Base-by-base conservation (phyloP, 805 yeast genomes). In the Kluyveromyces dobzhanskii region DNA sequence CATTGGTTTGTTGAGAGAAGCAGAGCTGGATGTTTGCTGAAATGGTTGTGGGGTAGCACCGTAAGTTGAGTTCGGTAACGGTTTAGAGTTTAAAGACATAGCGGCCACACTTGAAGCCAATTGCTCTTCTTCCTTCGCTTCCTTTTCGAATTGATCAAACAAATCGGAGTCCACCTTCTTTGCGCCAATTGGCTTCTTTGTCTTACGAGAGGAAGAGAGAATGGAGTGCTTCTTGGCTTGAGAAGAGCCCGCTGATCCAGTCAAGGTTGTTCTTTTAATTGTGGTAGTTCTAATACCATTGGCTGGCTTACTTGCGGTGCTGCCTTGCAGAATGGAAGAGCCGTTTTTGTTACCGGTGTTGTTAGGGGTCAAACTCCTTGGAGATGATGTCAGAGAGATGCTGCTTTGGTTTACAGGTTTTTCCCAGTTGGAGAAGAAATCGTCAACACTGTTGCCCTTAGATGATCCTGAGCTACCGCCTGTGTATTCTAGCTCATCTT, bases 401-500 rank as follows among this genome's bases (percentile, higher is more conserved):
- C 73, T 62, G 18, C 71, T 62, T 24, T 17, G 30, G 21, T 34
- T 34, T 32, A 67, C 62, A n/a, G 95, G 86, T 54, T 85, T 85
- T 42, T 85, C 85, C 92, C 95, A 88, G 56, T 78, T 80, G 39
- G 92, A 74, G 64, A 92, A 92, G 61, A 92, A 92, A 62, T 86
- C 96, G 60, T 87, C 95, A 18, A 71, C 72, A 23, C 75, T 68
- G 34, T 66, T 70, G 17, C 64, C 62, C 21, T 57, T 57, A 14
- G 67, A 59, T 14, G 53, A 56, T 6, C 48, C 45, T 3, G 54
- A 44, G 10, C 49, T 41, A 17, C 52, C 46, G 4, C 48, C 55
- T 26, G 41, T 46, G 17, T 50, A 57, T 11, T 40, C 39, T 8
- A 38, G 24, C 17, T 45, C 50, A 13, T 52, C 56, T 4, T 44